Percentiles rank a stretch among this genome's conserved stretches.
Conservation (phyloP, 805 yeast genomes). For the Starmera amethionina region DNA sequence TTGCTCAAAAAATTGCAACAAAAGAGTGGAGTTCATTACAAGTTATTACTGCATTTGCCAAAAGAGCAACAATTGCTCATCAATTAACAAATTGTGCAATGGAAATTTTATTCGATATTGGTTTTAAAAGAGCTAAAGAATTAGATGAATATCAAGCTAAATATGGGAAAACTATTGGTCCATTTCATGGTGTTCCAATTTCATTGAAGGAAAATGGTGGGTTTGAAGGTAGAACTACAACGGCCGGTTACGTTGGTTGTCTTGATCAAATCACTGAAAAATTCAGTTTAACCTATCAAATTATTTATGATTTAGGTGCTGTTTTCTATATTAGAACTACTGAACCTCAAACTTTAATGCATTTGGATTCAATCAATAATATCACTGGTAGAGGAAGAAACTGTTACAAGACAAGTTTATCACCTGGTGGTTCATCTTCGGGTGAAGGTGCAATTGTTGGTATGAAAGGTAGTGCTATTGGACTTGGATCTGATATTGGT, state of each 20-base stretch:
- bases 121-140: slow-evolving; percentile 40
- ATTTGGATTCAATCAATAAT: slow-evolving; percentile 51
- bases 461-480: slow-evolving; percentile 50
- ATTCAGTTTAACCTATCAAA: slow-evolving; percentile 38
- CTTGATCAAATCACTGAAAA: slow-evolving; percentile 36
- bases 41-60: slow-evolving; percentile 6
- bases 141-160: slow-evolving; percentile 40
- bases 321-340: slow-evolving; percentile 56
- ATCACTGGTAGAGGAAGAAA: slow-evolving; percentile 47
- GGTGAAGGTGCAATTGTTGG: slow-evolving; percentile 63
- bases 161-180: slow-evolving; percentile 45
- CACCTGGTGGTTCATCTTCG: slow-evolving; percentile 64
- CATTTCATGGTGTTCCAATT: slow-evolving; percentile 60
- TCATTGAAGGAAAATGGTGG: slow-evolving; percentile 58
- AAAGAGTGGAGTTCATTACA: not conserved
- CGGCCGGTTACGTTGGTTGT: slow-evolving; percentile 48
- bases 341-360: slow-evolving; percentile 65
- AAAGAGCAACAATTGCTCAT: slow-evolving; percentile 51
- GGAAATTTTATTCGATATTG: slow-evolving; percentile 56
- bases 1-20: slow-evolving; percentile 1
- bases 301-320: slow-evolving; percentile 28
- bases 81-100: slow-evolving; percentile 48
- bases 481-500: slow-evolving; percentile 67
- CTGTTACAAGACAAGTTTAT: slow-evolving; percentile 44
- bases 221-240: slow-evolving; percentile 31